A percentile compares a stretch with the other conserved stretches of the same genome.
Evolutionary conservation across 2,329 filamentous ascomycete species (phyloP).

Genomic region (Trichoderma semiorbis): DNA sequence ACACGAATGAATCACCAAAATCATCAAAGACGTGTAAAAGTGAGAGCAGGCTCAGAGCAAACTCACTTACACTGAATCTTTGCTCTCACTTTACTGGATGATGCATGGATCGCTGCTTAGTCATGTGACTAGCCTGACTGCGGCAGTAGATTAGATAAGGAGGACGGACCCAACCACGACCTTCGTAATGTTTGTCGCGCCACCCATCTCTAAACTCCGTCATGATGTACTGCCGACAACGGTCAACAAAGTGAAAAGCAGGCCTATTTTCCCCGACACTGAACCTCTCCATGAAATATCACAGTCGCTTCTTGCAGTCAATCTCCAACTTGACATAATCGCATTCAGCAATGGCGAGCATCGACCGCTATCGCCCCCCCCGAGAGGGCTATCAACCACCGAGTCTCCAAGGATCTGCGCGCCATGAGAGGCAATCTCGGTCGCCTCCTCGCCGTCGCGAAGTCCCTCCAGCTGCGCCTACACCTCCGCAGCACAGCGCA

Average conservation of each 20-base stretch:
- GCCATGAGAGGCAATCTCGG: slow-evolving; percentile 44
- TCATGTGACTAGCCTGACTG: slow-evolving; percentile 20
- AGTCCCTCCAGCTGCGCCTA: slow-evolving; percentile 59
- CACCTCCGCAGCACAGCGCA: slow-evolving; percentile 55
- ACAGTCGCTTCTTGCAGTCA: slow-evolving; percentile 19
- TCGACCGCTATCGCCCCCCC: slow-evolving; percentile 56
- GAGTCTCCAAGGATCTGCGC: slow-evolving; percentile 37
- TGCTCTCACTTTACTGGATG: background rate
- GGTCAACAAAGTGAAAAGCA: slow-evolving; percentile 1
- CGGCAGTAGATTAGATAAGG: slow-evolving; percentile 26
- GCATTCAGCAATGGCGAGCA: slow-evolving; percentile 50
- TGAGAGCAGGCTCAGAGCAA: background rate
- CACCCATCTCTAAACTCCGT: background rate
- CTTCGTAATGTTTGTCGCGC: slow-evolving; percentile 1
- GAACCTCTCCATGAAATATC: slow-evolving; percentile 26
- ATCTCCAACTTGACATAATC: slow-evolving; percentile 28
- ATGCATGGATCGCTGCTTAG: background rate
- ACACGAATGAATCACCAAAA: no score
- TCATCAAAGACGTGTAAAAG: background rate
- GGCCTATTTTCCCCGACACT: background rate
- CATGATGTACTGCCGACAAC: background rate
- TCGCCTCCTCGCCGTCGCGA: slow-evolving; percentile 53
- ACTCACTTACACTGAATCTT: background rate
- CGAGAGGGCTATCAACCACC: slow-evolving; percentile 58
- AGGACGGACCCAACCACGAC: background rate